Percentiles rank a stretch among this genome's conserved stretches.
Conservation (phyloP, 768 basidiomycete genomes). For the Amanita rubescens region DNA sequence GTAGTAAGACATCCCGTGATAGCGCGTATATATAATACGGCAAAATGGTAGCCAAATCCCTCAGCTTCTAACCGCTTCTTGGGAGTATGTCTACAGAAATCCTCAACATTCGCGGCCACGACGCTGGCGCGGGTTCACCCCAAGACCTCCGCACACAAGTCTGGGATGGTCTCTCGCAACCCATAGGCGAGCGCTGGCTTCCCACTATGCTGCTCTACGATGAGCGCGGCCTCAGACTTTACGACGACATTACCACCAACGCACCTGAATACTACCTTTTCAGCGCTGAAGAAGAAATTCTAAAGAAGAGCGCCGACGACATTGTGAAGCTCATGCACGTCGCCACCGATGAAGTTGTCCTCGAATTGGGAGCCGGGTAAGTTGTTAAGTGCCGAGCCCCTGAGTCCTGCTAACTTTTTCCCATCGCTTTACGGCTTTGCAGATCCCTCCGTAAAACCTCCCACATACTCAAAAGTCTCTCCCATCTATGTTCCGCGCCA, state of each 20-base stretch:
- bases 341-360: constrained; percentile 47
- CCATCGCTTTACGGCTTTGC: not conserved
- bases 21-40: not conserved
- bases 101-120: constrained; percentile 37
- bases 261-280: constrained; percentile 88
- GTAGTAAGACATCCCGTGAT: not conserved
- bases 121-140: constrained; percentile 21
- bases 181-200: constrained; percentile 50
- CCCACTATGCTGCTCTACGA: constrained; percentile 86
- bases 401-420: not conserved
- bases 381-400: constrained; percentile 26
- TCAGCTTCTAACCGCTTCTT: too few relatives aligned
- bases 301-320: constrained; percentile 62
- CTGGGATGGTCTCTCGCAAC: constrained; percentile 45
- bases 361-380: constrained; percentile 95
- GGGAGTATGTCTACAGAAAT: constrained; percentile 41
- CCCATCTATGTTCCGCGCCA: constrained; percentile 47
- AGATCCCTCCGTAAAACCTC: constrained; percentile 89
- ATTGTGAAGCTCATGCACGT: constrained; percentile 70
- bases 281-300: constrained; percentile 77
- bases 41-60: not conserved
- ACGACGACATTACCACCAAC: constrained; percentile 77
- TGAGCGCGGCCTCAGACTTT: constrained; percentile 76
- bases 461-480: constrained; percentile 67
- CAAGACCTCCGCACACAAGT: constrained; percentile 40